phyloP scores from a whole-genome alignment of 2,329 filamentous ascomycete species.

The Lizonia empirigonia region DNA sequence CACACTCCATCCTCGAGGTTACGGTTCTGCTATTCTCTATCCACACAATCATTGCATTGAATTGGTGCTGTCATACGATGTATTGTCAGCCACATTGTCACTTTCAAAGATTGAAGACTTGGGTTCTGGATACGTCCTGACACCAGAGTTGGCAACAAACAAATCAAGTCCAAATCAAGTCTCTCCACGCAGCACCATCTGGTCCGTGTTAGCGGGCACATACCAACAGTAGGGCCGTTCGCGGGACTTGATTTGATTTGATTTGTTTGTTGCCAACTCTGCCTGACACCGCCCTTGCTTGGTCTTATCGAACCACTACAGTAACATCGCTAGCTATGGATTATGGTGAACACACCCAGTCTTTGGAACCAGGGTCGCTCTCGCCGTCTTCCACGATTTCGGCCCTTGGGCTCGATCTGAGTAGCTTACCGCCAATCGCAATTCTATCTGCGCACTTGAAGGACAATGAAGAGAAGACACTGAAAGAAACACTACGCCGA shows the following conservation, averaged over 20 bases:
- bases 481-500: constrained; percentile 67
- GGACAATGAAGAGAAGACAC: constrained; percentile 64
- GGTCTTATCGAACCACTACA: constrained; percentile 28
- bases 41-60: constrained; percentile 6
- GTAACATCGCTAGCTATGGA: constrained; percentile 28
- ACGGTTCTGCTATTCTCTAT: background rate
- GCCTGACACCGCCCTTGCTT: constrained; percentile 38
- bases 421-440: constrained; percentile 67
- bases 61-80: constrained; percentile 27
- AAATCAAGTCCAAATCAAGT: too few species aligned
- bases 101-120: constrained; percentile 24
- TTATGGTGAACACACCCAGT: constrained; percentile 28
- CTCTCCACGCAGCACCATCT: too few species aligned
- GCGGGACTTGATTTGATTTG: too few species aligned
- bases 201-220: too few species aligned
- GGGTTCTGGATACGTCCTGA: constrained; percentile 36
- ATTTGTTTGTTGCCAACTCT: too few species aligned
- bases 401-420: constrained; percentile 46
- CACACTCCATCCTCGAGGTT: background rate
- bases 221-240: too few species aligned
- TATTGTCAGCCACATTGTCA: constrained; percentile 13
- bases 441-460: constrained; percentile 74
- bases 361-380: constrained; percentile 22
- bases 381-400: constrained; percentile 27
- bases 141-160: too few species aligned